Evolutionary conservation across 305 asterid genomes (phyloP).

Genomic region (Lippia alba): DNA sequence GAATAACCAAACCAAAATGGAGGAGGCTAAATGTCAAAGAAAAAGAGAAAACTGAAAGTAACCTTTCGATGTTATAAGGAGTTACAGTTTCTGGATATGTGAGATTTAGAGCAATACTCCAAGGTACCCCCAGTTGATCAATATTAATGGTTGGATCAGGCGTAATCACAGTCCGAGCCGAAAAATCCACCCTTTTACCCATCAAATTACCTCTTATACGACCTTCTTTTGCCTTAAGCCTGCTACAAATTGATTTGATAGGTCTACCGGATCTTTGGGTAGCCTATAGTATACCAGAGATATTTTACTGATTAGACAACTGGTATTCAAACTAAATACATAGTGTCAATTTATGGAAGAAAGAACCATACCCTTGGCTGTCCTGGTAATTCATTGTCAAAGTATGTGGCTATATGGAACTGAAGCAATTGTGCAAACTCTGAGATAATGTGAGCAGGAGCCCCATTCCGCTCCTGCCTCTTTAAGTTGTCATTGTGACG

Average conservation of each 20-base stretch:
- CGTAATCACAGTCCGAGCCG: slow-evolving; percentile 98
- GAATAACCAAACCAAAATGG: slow-evolving; percentile 28
- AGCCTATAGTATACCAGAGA: slow-evolving; percentile 56
- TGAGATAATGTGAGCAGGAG: slow-evolving; percentile 97
- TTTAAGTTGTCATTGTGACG: slow-evolving; percentile 96
- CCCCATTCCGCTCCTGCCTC: slow-evolving; percentile 97
- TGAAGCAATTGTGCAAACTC: slow-evolving; percentile 98
- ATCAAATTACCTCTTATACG: slow-evolving; percentile 96
- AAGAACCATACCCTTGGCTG: slow-evolving; percentile 82
- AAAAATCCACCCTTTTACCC: slow-evolving; percentile 98
- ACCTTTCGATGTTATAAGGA: slow-evolving; percentile 98
- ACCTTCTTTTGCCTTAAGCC: slow-evolving; percentile 98
- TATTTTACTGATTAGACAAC: slow-evolving; percentile 30
- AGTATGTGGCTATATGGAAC: slow-evolving; percentile 96
- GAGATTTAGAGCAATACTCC: slow-evolving; percentile 98
- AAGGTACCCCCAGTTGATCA: slow-evolving; percentile 95
- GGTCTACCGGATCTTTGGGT: slow-evolving; percentile 98
- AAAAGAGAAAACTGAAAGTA: slow-evolving; percentile 21
- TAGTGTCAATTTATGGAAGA: slow-evolving; percentile 6
- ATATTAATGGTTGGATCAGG: slow-evolving; percentile 99
- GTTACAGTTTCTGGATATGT: slow-evolving; percentile 99
- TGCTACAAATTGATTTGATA: slow-evolving; percentile 93
- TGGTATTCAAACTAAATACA: slow-evolving; percentile 27
- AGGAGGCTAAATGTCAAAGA: slow-evolving; percentile 12
- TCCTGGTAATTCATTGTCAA: slow-evolving; percentile 97